Conservation (phyloP, 1,139 yeast genomes). For the Yamadazyma triangularis region DNA sequence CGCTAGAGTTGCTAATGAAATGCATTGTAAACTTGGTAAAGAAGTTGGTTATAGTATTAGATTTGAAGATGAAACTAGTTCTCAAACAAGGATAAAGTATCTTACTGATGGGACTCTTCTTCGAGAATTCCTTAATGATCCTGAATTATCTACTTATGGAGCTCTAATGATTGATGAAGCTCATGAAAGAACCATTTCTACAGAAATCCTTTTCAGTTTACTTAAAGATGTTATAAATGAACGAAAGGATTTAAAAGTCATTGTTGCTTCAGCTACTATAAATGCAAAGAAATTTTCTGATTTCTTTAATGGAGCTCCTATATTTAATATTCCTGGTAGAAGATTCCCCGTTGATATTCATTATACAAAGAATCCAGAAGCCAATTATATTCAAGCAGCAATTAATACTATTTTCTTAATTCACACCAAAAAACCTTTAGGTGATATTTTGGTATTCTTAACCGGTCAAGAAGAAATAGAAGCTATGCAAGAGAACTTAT, state of each 20-base stretch:
- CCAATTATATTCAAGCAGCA: slow-evolving; percentile 85
- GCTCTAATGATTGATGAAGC: slow-evolving; percentile 96
- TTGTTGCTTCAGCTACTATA: slow-evolving; percentile 92
- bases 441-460: slow-evolving; percentile 86
- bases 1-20: slow-evolving; percentile 83
- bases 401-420: slow-evolving; percentile 75
- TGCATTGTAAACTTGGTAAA: slow-evolving; percentile 65
- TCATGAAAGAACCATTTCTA: slow-evolving; percentile 89
- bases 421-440: slow-evolving; percentile 64
- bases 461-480: slow-evolving; percentile 97
- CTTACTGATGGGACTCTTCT: slow-evolving; percentile 94
- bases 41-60: slow-evolving; percentile 87
- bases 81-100: slow-evolving; percentile 68
- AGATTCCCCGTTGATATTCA: slow-evolving; percentile 83
- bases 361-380: slow-evolving; percentile 84
- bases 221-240: slow-evolving; percentile 64
- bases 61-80: slow-evolving; percentile 72
- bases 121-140: slow-evolving; percentile 78
- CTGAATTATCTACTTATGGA: slow-evolving; percentile 61
- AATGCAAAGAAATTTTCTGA: slow-evolving; percentile 81
- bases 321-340: slow-evolving; percentile 85
- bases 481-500: slow-evolving; percentile 64
- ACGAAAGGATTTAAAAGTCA: slow-evolving; percentile 64
- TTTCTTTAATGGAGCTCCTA: slow-evolving; percentile 79
- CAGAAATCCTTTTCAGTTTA: slow-evolving; percentile 83